Evolutionary conservation across 1,284 basidiomycete genomes (phyloP).

Genomic region (Porodaedalea pini): DNA sequence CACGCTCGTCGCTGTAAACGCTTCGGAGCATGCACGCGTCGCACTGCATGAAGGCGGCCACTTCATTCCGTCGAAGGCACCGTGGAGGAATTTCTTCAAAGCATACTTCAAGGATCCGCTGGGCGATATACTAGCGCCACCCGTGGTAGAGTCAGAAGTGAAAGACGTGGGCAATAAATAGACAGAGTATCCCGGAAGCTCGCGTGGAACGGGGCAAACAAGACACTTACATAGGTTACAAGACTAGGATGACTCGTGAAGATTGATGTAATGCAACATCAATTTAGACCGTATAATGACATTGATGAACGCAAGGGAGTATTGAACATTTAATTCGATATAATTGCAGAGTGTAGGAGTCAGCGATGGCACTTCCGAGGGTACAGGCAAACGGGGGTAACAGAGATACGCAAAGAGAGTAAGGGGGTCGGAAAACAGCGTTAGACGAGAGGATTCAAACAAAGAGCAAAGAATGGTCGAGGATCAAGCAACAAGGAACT

Average conservation of each 20-base stretch:
- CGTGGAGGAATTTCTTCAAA: constrained; percentile 69
- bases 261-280: no score
- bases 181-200: not conserved
- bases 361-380: not conserved
- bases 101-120: constrained; percentile 45
- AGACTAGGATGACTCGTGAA: no score
- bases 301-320: not conserved
- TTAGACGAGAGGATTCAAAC: not conserved
- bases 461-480: not conserved
- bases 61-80: constrained; percentile 71
- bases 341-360: not conserved
- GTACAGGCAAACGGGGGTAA: not conserved
- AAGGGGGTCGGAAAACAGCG: not conserved
- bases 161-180: not conserved
- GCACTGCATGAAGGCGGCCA: constrained; percentile 82
- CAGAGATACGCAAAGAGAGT: not conserved
- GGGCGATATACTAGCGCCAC: constrained; percentile 13
- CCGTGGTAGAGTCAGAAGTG: not conserved
- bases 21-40: constrained; percentile 51
- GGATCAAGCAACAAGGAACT: not conserved
- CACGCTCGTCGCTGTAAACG: constrained; percentile 48
- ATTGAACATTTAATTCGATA: not conserved
- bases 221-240: not conserved
- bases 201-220: not conserved
- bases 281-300: not conserved